Conservation (phyloP, 306 rosid species). For the Rosa lucieae region DNA sequence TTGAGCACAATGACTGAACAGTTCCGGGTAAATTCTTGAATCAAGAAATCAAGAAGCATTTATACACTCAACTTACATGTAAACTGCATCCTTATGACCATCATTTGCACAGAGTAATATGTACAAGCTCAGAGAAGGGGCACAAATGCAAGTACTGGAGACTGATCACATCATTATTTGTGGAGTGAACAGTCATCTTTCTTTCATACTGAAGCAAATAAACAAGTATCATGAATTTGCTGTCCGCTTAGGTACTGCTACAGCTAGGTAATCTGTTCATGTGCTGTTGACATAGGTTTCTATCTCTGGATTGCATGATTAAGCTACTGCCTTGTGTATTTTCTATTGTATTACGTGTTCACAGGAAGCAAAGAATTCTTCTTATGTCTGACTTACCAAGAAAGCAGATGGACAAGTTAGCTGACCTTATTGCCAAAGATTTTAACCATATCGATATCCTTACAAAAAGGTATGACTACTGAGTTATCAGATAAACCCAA, state of each 20-base stretch:
- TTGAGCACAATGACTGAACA: conserved; percentile 96
- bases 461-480: conserved; percentile 72
- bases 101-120: conserved; percentile 68
- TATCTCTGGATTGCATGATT: conserved; percentile 32
- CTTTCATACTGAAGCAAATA: conserved; percentile 86
- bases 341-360: conserved; percentile 23
- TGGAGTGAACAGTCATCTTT: conserved; percentile 84
- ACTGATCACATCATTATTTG: conserved; percentile 92
- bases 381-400: conserved; percentile 98
- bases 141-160: conserved; percentile 92
- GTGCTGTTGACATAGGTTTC: conserved; percentile 22
- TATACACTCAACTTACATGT: conserved; percentile 12
- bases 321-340: conserved; percentile 33
- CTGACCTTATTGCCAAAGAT: conserved; percentile 73
- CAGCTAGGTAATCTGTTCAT: conserved; percentile 72
- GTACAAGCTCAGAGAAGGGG: conserved; percentile 94
- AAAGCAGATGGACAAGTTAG: conserved; percentile 83
- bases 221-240: conserved; percentile 79
- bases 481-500: not conserved
- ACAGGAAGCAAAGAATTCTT: conserved; percentile 91
- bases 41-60: conserved; percentile 21
- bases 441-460: conserved; percentile 82
- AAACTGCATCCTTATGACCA: conserved; percentile 29
- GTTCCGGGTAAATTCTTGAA: conserved; percentile 69
- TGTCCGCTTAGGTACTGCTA: conserved; percentile 93